A percentile compares a stretch with the other conserved stretches of the same genome.
Conservation (phyloP, 345 rosid genomes). For the Lepidium didymum region DNA sequence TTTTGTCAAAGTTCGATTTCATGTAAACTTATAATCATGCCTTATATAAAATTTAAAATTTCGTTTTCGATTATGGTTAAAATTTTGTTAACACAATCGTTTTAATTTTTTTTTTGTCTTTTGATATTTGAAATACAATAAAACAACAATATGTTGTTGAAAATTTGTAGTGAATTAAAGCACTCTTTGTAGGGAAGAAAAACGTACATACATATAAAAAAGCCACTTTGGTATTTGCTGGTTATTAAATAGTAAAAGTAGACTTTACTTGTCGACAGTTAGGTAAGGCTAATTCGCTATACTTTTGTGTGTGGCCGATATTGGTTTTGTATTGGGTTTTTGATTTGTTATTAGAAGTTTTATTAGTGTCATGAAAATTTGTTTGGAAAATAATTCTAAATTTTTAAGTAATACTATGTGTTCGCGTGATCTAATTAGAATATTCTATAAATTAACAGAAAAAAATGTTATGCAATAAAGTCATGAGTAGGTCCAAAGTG, state of each 20-base stretch:
- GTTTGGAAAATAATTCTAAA: neutral
- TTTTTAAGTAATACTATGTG: neutral
- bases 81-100: too few species aligned
- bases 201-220: neutral
- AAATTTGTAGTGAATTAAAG: neutral
- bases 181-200: neutral
- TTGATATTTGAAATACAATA: neutral
- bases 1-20: too few species aligned
- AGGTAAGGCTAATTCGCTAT: constrained; percentile 8
- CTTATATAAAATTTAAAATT: too few species aligned
- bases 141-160: neutral
- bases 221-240: constrained; percentile 19
- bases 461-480: constrained; percentile 15
- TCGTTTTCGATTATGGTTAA: too few species aligned
- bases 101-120: too few species aligned
- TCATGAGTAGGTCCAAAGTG: constrained; percentile 20
- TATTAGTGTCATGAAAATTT: neutral
- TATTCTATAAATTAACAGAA: neutral
- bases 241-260: constrained; percentile 8
- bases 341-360: neutral
- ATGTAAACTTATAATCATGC: too few species aligned
- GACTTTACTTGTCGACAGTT: constrained; percentile 23
- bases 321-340: neutral
- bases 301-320: neutral
- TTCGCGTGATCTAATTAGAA: constrained; percentile 17